Base-by-base conservation (phyloP, 129 eudicot species). In the Pittosporum tobira region DNA sequence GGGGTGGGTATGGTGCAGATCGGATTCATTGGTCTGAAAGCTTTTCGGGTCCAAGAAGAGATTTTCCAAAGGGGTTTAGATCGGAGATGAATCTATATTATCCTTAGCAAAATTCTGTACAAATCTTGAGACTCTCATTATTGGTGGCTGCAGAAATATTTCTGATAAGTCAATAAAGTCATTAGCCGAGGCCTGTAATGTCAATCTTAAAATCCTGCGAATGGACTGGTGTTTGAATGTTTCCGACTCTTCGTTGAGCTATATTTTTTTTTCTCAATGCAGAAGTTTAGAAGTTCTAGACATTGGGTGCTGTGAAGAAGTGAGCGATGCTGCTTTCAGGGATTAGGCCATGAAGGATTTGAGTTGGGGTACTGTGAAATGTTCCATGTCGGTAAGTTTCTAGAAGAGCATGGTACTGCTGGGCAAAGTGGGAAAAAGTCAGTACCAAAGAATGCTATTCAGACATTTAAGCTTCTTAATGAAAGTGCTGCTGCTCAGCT, bases 21-120 rank as follows among this genome's bases (percentile, higher is more conserved):
- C 56, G 88, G 69, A 68, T 91, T 64, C 84, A 83, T 71, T 74
- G 99, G 16, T 91, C 94, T n/a, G 96, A 91, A 63, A 91, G 99
- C 68, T 87, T 91, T 81, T 87, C 91, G 22, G 82, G 75, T 27
- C 78, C 89, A 0, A 83, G 94, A 71, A 83, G 96, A 57, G 96
- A 91, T 37, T 78, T 91, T 53, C 96, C 99, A 1, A 91, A 91
- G 72, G 96, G 99, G 52, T 87, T 87, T 81, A 83, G 99, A 64
- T 91, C 99, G 0, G 99, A 91, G 74, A 83, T 96, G 66, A 90
- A 91, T 61, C 63, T n/a, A n/a, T n/a, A n/a, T n/a, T n/a, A n/a
- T n/a, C n/a, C n/a, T n/a, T n/a, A n/a, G 85, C 97, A 28, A 66
- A 40, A 36, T 53, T 59, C 52, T 88, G 97, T 66, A 79, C 72